A percentile compares a stretch with the other conserved stretches of the same genome.
Evolutionary conservation across 768 basidiomycete genomes (phyloP).

Genomic region (Russula emetica): DNA sequence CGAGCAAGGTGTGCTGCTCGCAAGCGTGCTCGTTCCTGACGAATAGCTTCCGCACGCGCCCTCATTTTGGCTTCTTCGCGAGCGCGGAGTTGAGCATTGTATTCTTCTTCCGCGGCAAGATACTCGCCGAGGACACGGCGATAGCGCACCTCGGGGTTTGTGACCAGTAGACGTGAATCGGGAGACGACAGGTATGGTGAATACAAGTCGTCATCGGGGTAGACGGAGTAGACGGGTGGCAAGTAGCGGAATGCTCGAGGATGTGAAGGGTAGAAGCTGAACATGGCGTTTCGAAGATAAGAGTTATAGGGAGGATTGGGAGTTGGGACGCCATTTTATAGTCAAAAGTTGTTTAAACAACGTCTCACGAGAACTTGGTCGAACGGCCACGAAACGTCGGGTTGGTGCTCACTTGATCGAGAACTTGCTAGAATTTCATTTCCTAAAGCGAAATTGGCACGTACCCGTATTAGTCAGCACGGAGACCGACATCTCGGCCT

Average conservation of each 20-base stretch:
- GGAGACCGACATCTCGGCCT: background rate
- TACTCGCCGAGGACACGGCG: slow-evolving; percentile 20
- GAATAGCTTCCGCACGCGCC: slow-evolving; percentile 7
- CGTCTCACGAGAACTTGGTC: background rate
- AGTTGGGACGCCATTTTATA: background rate
- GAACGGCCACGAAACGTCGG: background rate
- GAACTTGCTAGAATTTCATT: slow-evolving; percentile 11
- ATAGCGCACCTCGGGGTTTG: slow-evolving; percentile 15
- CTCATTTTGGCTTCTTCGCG: slow-evolving; percentile 8
- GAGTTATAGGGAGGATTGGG: background rate
- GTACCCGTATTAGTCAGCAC: background rate
- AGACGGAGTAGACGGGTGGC: slow-evolving; percentile 2
- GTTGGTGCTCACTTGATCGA: background rate
- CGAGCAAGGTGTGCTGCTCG: background rate
- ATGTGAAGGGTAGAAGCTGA: slow-evolving; percentile 3
- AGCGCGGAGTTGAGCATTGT: background rate
- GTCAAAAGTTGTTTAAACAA: background rate
- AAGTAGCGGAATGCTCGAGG: slow-evolving; percentile 3
- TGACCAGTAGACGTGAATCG: background rate
- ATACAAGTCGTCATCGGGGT: background rate
- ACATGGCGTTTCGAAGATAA: slow-evolving; percentile 1
- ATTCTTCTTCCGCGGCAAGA: slow-evolving; percentile 20
- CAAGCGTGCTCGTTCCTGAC: slow-evolving; percentile 4
- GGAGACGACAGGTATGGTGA: background rate
- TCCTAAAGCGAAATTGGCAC: background rate